Conservation (phyloP, 2,329 filamentous ascomycete species). For the Ceratocystis lukuohia region DNA sequence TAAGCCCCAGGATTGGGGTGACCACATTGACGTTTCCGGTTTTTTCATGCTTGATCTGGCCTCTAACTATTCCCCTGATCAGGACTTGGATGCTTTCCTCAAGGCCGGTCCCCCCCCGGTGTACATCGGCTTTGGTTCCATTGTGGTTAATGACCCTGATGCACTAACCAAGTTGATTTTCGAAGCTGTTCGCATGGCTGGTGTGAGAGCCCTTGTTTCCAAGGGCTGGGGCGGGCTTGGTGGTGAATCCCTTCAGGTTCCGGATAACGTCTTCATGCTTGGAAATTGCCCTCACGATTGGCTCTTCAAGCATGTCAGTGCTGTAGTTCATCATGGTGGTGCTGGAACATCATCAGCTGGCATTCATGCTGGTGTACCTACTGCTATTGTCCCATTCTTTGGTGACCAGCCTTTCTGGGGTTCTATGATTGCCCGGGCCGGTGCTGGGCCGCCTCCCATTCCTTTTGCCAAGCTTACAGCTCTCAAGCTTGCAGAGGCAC, state of each 20-base stretch:
- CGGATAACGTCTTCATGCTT: constrained; percentile 67
- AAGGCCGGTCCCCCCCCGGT: constrained; percentile 56
- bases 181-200: constrained; percentile 51
- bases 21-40: constrained; percentile 57
- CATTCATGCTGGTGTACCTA: constrained; percentile 67
- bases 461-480: constrained; percentile 54
- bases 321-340: constrained; percentile 77
- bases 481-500: constrained; percentile 51
- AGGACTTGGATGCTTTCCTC: constrained; percentile 53
- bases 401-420: constrained; percentile 79
- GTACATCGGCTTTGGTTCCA: constrained; percentile 74
- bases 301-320: constrained; percentile 69
- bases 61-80: constrained; percentile 50
- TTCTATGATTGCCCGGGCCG: constrained; percentile 57
- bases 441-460: constrained; percentile 58
- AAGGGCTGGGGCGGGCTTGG: constrained; percentile 83
- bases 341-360: constrained; percentile 80
- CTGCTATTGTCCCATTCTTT: constrained; percentile 75
- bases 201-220: constrained; percentile 66
- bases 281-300: constrained; percentile 81
- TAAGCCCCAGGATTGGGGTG: constrained; percentile 63
- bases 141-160: constrained; percentile 65
- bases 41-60: constrained; percentile 64
- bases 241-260: constrained; percentile 54
- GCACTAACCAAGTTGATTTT: constrained; percentile 59